Percentiles rank a stretch among this genome's conserved stretches.
phyloP scores from a whole-genome alignment of 2,329 filamentous ascomycete species.

The Amesomyces nigricolor region DNA sequence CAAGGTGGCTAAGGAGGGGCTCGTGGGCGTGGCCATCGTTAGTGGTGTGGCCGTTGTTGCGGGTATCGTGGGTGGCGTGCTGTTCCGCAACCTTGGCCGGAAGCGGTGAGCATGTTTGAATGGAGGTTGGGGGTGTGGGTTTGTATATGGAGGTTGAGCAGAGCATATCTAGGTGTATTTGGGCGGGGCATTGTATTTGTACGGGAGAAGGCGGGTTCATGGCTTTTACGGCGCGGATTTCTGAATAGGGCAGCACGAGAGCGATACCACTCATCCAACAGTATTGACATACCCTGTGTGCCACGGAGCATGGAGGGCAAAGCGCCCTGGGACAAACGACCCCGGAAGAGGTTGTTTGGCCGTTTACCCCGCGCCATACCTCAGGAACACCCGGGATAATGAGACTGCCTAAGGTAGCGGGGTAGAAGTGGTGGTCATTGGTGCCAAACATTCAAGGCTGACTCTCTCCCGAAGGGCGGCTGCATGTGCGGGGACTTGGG shows the following conservation, averaged over 20 bases:
- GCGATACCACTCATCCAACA: constrained; percentile 13
- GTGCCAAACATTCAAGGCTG: background rate
- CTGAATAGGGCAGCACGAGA: background rate
- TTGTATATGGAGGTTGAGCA: background rate
- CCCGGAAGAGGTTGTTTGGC: too few relatives aligned
- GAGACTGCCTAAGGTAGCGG: too few relatives aligned
- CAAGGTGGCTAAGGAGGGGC: constrained; percentile 88
- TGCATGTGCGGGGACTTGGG: constrained; percentile 8
- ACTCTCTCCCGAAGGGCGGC: background rate
- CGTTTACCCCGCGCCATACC: background rate
- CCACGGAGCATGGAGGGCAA: too few relatives aligned
- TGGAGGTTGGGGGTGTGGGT: background rate
- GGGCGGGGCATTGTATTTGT: constrained; percentile 9
- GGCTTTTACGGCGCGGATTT: background rate
- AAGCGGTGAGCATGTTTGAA: constrained; percentile 40
- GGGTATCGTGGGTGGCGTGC: constrained; percentile 82
- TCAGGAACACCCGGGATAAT: background rate
- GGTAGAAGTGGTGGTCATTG: background rate
- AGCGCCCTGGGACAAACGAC: too few relatives aligned
- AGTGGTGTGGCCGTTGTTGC: constrained; percentile 89
- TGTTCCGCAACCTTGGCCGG: constrained; percentile 70
- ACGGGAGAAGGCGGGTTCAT: constrained; percentile 2
- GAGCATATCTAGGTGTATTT: constrained; percentile 3
- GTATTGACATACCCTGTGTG: background rate
- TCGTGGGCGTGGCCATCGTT: constrained; percentile 91